These are phyloP conservation scores for bread wheat (Triticum aestivum) DNA, from an alignment of 176 grass and related monocot species.

Conservation along the genomic window IWGSC_CS_RefSeq_v2.1 NC_057799.1:567129132-567129631, in stretches of 20 bases:
- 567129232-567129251: conserved; percentile 98
- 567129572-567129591: conserved; percentile 37
- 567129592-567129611: conserved; percentile 12
- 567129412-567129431: conserved; percentile 86
- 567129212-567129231: conserved; percentile 89
- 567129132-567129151: conserved; percentile 90
- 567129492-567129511: conserved; percentile 73
- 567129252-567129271: conserved; percentile 89
- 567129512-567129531: conserved; percentile 38
- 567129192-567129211: conserved; percentile 98
- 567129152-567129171: conserved; percentile 91
- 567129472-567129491: conserved; percentile 70
- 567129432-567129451: conserved; percentile 97
- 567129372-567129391: conserved; percentile 98
- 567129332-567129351: conserved; percentile 91
- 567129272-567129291: conserved; percentile 90
- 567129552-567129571: conserved; percentile 28
- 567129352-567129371: conserved; percentile 95
- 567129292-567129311: conserved; percentile 90
- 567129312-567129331: conserved; percentile 99
- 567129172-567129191: conserved; percentile 94
- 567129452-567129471: conserved; percentile 68
- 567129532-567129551: conserved; percentile 46
- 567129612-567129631: conserved; percentile 49
- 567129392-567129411: conserved; percentile 58